Conservation (phyloP, 148 eudicot genomes). For the Camellia sinensis region DNA sequence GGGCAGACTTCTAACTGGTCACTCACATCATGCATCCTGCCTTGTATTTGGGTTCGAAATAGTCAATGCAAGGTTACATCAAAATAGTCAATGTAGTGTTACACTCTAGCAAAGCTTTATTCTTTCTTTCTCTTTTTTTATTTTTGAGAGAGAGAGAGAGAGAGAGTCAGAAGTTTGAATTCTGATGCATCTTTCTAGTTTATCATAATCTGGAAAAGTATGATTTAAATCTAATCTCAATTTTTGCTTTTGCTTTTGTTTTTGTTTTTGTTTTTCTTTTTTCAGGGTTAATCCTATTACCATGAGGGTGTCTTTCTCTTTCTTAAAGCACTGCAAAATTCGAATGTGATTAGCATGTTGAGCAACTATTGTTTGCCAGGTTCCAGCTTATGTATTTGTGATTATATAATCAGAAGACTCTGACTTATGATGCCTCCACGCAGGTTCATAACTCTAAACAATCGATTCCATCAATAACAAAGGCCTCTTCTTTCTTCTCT, state of each 20-base stretch:
- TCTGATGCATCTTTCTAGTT: background rate
- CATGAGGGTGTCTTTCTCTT: slow-evolving; percentile 6
- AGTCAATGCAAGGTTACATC: background rate
- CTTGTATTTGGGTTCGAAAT: background rate
- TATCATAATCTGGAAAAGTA: background rate
- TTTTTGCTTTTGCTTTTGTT: background rate
- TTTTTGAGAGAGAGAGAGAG: too few species aligned
- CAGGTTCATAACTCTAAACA: slow-evolving; percentile 27
- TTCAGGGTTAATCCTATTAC: slow-evolving; percentile 13
- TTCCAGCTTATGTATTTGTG: slow-evolving; percentile 14
- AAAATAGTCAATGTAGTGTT: too few species aligned
- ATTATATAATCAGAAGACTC: slow-evolving; percentile 10
- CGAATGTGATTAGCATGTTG: slow-evolving; percentile 24
- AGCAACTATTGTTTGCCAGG: slow-evolving; percentile 14
- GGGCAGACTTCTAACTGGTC: background rate
- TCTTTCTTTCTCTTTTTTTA: too few species aligned
- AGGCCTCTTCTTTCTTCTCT: background rate
- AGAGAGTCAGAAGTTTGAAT: background rate
- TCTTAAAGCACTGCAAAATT: slow-evolving; percentile 8
- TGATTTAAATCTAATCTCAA: background rate
- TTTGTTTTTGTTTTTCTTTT: background rate
- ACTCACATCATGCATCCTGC: background rate
- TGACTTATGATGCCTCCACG: slow-evolving; percentile 25
- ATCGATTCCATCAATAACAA: background rate
- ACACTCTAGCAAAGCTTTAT: background rate